Evolutionary conservation across 1,284 basidiomycete genomes (phyloP).

Genomic region (Cronartium quercuum): DNA sequence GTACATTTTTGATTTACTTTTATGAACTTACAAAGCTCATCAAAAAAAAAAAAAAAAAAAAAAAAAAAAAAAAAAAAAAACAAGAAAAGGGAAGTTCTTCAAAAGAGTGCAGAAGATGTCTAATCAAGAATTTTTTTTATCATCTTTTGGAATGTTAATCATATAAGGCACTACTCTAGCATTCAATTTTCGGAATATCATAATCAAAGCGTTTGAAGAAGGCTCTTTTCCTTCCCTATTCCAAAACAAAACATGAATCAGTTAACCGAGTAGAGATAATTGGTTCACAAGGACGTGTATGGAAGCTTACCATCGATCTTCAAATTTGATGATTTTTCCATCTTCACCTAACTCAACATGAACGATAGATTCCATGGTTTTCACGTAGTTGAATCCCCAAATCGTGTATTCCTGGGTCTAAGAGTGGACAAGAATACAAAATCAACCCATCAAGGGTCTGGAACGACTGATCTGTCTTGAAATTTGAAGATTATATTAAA

Average conservation of each 20-base stretch:
- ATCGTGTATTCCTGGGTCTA: not conserved
- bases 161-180: not conserved
- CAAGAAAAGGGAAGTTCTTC: not conserved
- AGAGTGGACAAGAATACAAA: not conserved
- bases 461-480: not conserved
- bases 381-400: not conserved
- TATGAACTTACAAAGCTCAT: not conserved
- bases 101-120: not conserved
- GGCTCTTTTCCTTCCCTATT: not conserved
- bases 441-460: not conserved
- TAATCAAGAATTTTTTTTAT: not conserved
- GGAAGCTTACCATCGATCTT: not conserved
- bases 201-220: not conserved
- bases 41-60: not conserved
- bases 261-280: not conserved
- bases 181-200: not conserved
- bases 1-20: no score
- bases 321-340: not conserved
- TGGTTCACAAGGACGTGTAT: not conserved
- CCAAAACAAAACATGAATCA: not conserved
- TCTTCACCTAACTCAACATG: not conserved
- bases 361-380: not conserved
- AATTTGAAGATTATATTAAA: not conserved
- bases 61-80: not conserved
- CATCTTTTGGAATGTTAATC: not conserved